Percentiles rank a stretch among this genome's conserved stretches.
Evolutionary conservation across 768 basidiomycete species (phyloP).

Genomic region (Mrakia frigida): DNA sequence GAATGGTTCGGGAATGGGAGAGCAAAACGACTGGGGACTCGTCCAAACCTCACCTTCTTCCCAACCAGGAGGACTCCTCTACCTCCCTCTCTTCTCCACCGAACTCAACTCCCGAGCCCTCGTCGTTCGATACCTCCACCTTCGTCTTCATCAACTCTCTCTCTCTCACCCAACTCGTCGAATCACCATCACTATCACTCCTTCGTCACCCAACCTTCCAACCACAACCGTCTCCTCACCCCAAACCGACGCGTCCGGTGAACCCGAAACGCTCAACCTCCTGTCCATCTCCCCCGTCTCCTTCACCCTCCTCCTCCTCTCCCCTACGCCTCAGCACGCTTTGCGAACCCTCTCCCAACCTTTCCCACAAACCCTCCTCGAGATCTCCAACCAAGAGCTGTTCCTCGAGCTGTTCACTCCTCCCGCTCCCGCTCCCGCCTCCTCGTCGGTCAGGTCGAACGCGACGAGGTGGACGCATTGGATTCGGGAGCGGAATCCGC

Average conservation of each 20-base stretch:
- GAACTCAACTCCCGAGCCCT: background rate
- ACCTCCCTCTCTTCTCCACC: background rate
- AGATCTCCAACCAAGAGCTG: background rate
- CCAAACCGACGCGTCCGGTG: no score
- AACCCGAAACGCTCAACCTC: background rate
- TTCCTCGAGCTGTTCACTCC: constrained; percentile 6
- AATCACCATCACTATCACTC: background rate
- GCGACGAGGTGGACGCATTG: background rate
- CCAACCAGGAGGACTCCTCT: constrained; percentile 3
- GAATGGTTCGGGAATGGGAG: background rate
- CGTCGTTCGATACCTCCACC: background rate
- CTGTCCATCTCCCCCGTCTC: background rate
- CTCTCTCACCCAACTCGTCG: background rate
- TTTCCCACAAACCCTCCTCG: background rate
- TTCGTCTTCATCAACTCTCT: background rate
- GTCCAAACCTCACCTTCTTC: background rate
- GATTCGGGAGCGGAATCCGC: constrained; percentile 4
- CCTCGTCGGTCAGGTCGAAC: background rate
- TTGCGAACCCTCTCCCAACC: constrained; percentile 1
- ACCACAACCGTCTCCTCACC: background rate
- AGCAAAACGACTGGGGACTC: constrained; percentile 12
- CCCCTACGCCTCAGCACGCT: background rate
- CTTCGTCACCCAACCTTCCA: background rate
- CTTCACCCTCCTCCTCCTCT: constrained; percentile 20
- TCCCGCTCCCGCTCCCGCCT: background rate